Base-by-base conservation (phyloP, 2,329 filamentous ascomycete species). In the Epichloe typhina region DNA sequence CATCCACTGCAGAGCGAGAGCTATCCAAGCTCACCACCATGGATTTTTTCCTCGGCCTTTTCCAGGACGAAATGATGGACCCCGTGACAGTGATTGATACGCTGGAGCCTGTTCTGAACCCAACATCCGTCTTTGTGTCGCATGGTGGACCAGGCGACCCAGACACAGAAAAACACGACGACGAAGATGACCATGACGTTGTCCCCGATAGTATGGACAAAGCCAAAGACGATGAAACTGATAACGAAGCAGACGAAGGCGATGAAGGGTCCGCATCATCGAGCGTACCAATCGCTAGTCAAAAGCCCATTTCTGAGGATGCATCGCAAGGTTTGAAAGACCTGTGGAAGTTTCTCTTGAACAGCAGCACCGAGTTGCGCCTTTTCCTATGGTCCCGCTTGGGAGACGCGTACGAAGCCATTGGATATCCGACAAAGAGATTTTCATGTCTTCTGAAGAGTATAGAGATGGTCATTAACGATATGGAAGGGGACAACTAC, bases 31-130 rank as follows among this genome's bases (percentile, higher is more conserved):
- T 97, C 36, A 95, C 88, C 13, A 97, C 91, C 0, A 93, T 95
- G 79, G 91, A 96, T 62, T 97, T 97, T 65, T 97, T 98, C 66
- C 75, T 89, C 47, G 87, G 83, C 38, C 79, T 98, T 0, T 97
- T 97, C 63, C 85, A 87, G 53, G 83, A 89, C 38, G 85, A 93
- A 52, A 79, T 83, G 52, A 82, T 84, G 45, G 84, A 96, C 57
- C 87, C 91, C 0, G 78, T 91, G 12, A 77, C 83, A 5, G 80
- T 96, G 19, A 96, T 98, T 52, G 89, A 96, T 61, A 93, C 83
- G 31, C 71, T 98, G 37, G 93, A 98, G 61, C 93, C 93, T 4
- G 86, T 98, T 9, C 72, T 98, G 5, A 91, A 96, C 55, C 83
- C 86, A 0, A 70, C 75, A 4, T 74, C 80, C 0, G 78, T 82